Conservation (phyloP, 805 yeast species). For the Pachysolen tannophilus region DNA sequence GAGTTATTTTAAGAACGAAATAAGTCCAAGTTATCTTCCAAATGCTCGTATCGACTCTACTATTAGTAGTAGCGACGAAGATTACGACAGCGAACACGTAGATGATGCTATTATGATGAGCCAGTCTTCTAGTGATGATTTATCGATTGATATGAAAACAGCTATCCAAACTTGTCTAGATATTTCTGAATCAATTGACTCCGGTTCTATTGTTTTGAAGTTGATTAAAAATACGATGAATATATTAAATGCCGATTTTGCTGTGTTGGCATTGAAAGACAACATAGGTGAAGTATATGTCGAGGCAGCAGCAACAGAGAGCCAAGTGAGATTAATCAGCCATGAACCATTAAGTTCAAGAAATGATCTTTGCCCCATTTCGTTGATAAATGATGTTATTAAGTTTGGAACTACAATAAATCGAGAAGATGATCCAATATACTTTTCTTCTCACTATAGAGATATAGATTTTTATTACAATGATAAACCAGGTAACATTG, state of each 20-base stretch:
- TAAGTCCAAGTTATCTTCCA: too few relatives aligned
- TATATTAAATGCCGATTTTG: conserved; percentile 22
- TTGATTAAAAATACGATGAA: conserved; percentile 30
- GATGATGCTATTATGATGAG: conserved; percentile 36
- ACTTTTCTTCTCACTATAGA: conserved; percentile 25
- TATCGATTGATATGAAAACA: conserved; percentile 26
- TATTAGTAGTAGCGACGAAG: conserved; percentile 11
- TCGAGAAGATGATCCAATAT: conserved; percentile 26
- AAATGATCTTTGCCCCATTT: conserved; percentile 34
- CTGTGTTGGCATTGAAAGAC: conserved; percentile 23
- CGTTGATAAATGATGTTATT: conserved; percentile 29
- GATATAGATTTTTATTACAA: conserved; percentile 32
- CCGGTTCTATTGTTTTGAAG: conserved; percentile 27
- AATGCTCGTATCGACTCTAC: conserved; percentile 3
- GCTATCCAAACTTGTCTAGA: conserved; percentile 39
- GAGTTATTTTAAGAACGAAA: conserved; percentile 14
- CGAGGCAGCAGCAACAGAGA: conserved; percentile 23
- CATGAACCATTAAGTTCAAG: conserved; percentile 31
- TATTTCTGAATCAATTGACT: conserved; percentile 37
- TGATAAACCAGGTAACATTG: conserved; percentile 21
- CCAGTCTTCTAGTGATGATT: conserved; percentile 27
- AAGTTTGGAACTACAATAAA: conserved; percentile 28
- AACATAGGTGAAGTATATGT: conserved; percentile 18
- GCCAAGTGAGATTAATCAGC: conserved; percentile 16
- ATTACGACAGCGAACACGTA: conserved; percentile 19